Evolutionary conservation across 495 filamentous ascomycete genomes (phyloP).

Genomic region (Patellaria atrata): DNA sequence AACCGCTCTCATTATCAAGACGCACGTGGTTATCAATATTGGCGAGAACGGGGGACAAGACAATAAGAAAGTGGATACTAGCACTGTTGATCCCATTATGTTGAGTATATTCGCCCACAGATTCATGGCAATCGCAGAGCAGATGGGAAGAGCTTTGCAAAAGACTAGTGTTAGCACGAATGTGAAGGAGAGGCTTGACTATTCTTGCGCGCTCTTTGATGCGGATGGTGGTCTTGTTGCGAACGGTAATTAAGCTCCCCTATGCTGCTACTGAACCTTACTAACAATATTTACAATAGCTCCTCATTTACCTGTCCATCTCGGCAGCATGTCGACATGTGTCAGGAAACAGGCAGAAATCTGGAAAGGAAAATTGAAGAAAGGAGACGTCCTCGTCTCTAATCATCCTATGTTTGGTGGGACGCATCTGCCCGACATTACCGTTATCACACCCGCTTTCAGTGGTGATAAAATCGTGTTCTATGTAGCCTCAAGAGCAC

Average conservation of each 20-base stretch:
- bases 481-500: constrained; percentile 88
- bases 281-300: constrained; percentile 28
- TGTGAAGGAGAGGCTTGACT: constrained; percentile 93
- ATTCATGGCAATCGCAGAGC: constrained; percentile 98
- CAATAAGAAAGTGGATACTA: constrained; percentile 31
- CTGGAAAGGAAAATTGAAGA: constrained; percentile 78
- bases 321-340: constrained; percentile 90
- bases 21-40: constrained; percentile 59
- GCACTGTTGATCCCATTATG: constrained; percentile 69
- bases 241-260: constrained; percentile 39
- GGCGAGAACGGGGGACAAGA: constrained; percentile 42
- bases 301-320: constrained; percentile 85
- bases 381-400: constrained; percentile 85
- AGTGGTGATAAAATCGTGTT: constrained; percentile 79
- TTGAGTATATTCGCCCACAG: constrained; percentile 91
- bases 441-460: constrained; percentile 87
- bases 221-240: constrained; percentile 81
- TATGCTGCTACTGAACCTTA: neutral
- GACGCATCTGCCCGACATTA: constrained; percentile 82
- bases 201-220: constrained; percentile 92
- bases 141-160: constrained; percentile 90
- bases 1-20: constrained; percentile 56
- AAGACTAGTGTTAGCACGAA: constrained; percentile 97
- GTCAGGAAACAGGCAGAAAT: constrained; percentile 86
- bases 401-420: constrained; percentile 95